Percentiles rank a stretch among this genome's conserved stretches.
phyloP scores from a whole-genome alignment of 2,329 filamentous ascomycete species.

The Diaporthe longicolla region DNA sequence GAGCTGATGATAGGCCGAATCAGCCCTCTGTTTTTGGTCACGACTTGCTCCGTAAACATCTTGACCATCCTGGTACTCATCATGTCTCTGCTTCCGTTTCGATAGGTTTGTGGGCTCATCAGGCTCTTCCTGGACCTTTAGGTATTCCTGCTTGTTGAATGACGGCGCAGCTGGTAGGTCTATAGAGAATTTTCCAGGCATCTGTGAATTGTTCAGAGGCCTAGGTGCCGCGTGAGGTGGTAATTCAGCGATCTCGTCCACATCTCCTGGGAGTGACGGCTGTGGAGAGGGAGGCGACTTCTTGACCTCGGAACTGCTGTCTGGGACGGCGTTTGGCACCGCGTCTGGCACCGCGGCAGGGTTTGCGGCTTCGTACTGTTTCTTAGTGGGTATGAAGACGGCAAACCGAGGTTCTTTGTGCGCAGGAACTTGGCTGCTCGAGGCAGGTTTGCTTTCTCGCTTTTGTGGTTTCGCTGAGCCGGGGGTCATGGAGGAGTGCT shows the following conservation, averaged over 20 bases:
- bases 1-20: constrained; percentile 80
- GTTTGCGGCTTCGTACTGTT: constrained; percentile 46
- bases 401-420: constrained; percentile 60
- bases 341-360: constrained; percentile 15
- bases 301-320: background rate
- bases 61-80: constrained; percentile 65
- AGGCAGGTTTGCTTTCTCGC: constrained; percentile 43
- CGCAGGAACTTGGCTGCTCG: constrained; percentile 50
- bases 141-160: constrained; percentile 68
- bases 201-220: constrained; percentile 39
- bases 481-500: constrained; percentile 48
- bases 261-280: constrained; percentile 43
- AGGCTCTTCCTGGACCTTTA: constrained; percentile 61
- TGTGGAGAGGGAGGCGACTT: constrained; percentile 48
- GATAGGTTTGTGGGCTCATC: constrained; percentile 65
- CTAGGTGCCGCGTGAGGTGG: constrained; percentile 37
- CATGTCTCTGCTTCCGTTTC: constrained; percentile 67
- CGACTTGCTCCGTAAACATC: constrained; percentile 73
- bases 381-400: constrained; percentile 63
- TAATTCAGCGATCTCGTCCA: constrained; percentile 12
- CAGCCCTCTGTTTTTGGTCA: constrained; percentile 86
- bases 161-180: constrained; percentile 58
- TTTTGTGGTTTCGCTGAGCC: constrained; percentile 42
- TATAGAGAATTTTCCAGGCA: constrained; percentile 58
- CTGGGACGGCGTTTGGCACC: constrained; percentile 2